Percentiles rank a stretch among this genome's conserved stretches.
phyloP scores from a whole-genome alignment of 2,329 filamentous ascomycete species.

The Gnomoniopsis smithogilvyi region DNA sequence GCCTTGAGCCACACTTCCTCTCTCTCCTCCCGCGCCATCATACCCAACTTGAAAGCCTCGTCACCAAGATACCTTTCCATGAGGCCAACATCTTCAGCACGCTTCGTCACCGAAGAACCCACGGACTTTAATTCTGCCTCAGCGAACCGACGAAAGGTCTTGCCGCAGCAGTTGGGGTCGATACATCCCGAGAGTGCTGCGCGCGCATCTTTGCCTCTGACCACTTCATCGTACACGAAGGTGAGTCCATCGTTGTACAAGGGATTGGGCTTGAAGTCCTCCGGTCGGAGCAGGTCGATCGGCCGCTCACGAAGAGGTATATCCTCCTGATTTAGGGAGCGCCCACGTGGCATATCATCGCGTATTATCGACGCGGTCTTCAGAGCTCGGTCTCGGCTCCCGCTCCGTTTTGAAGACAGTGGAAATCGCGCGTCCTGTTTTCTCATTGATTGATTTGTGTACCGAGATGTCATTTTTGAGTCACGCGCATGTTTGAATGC shows the following conservation, averaged over 20 bases:
- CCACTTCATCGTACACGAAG: slow-evolving; percentile 71
- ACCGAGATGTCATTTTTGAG: background rate
- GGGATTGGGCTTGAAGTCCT: slow-evolving; percentile 83
- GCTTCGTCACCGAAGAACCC: slow-evolving; percentile 31
- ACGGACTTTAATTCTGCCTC: slow-evolving; percentile 40
- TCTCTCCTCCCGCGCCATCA: slow-evolving; percentile 59
- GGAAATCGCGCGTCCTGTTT: background rate
- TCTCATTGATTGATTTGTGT: background rate
- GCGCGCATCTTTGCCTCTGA: slow-evolving; percentile 67
- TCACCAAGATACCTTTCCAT: slow-evolving; percentile 58
- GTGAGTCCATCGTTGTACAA: slow-evolving; percentile 65
- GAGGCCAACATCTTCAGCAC: slow-evolving; percentile 42
- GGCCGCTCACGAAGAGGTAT: slow-evolving; percentile 53
- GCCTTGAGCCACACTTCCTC: slow-evolving; percentile 71
- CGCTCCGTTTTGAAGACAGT: background rate
- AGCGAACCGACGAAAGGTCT: slow-evolving; percentile 66
- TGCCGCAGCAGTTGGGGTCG: slow-evolving; percentile 72
- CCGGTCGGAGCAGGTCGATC: slow-evolving; percentile 53
- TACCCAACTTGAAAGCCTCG: slow-evolving; percentile 54
- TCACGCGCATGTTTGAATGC: background rate
- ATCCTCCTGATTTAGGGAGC: slow-evolving; percentile 1
- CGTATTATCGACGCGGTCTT: slow-evolving; percentile 16
- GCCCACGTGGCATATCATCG: slow-evolving; percentile 15
- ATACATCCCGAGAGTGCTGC: slow-evolving; percentile 72
- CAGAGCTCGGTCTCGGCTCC: background rate